Conservation (phyloP, 2,329 filamentous ascomycete species). For the Verticillium alfalfae region DNA sequence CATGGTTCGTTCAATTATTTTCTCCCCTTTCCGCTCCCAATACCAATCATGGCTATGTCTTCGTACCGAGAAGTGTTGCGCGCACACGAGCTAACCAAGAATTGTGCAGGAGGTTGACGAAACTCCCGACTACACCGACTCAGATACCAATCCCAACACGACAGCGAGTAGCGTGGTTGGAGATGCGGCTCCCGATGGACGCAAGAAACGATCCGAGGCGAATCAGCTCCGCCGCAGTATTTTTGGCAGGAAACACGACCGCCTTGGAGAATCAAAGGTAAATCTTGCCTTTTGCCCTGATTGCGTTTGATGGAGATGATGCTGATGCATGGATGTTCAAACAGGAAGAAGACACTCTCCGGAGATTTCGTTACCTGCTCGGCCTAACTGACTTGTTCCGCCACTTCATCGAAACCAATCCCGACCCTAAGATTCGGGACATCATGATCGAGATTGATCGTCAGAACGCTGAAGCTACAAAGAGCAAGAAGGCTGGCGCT, state of each 20-base stretch:
- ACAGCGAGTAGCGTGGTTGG: constrained; percentile 81
- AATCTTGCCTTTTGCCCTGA: constrained; percentile 7
- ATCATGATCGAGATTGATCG: constrained; percentile 93
- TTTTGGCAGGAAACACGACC: constrained; percentile 91
- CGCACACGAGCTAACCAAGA: background rate
- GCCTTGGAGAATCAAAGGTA: constrained; percentile 89
- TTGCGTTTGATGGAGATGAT: too few species aligned
- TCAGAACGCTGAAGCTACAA: constrained; percentile 73
- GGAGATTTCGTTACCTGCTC: constrained; percentile 88
- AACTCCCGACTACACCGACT: constrained; percentile 61
- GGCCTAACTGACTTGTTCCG: constrained; percentile 95
- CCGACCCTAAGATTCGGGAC: constrained; percentile 88
- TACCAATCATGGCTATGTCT: background rate
- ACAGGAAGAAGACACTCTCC: constrained; percentile 92
- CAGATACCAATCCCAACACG: constrained; percentile 62
- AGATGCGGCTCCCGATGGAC: constrained; percentile 67
- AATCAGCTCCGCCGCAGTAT: constrained; percentile 88
- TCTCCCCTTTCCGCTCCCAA: too few species aligned
- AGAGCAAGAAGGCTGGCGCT: constrained; percentile 65
- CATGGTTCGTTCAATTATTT: constrained; percentile 34
- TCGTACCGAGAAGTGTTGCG: too few species aligned
- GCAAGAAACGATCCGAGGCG: constrained; percentile 79
- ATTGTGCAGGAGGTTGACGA: constrained; percentile 53
- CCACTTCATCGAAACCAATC: constrained; percentile 97
- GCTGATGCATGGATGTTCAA: background rate